A percentile compares a stretch with the other conserved stretches of the same genome.
phyloP scores from a whole-genome alignment of 371 early-diverging fungal genomes.

The Funneliformis caledonium region DNA sequence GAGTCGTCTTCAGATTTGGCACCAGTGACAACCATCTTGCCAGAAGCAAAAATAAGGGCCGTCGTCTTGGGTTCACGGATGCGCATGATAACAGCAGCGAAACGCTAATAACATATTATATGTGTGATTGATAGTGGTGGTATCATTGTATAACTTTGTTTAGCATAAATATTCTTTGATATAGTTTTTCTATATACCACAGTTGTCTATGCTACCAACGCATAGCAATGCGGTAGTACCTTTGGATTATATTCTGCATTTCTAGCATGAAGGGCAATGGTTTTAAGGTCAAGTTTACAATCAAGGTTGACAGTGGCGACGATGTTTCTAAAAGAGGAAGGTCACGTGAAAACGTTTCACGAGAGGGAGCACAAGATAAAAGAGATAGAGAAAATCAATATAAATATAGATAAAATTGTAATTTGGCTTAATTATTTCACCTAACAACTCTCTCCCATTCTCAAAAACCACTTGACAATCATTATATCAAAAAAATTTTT shows the following conservation, averaged over 20 bases:
- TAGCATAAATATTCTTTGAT: not conserved
- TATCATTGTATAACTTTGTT: constrained; percentile 2
- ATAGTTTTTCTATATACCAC: not conserved
- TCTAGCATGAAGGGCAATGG: constrained; percentile 99
- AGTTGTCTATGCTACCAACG: constrained; percentile 34
- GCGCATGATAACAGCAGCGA: constrained; percentile 99
- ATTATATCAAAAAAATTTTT: not conserved
- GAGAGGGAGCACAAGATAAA: constrained; percentile 21
- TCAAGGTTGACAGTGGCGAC: constrained; percentile 99
- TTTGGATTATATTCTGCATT: constrained; percentile 99
- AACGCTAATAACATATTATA: constrained; percentile 74
- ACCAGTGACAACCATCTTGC: constrained; percentile 99
- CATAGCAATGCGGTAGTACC: constrained; percentile 59
- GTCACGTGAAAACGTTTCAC: constrained; percentile 38
- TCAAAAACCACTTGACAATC: not conserved
- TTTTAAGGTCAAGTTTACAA: constrained; percentile 98
- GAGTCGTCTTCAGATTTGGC: constrained; percentile 97
- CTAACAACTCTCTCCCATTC: constrained; percentile 20
- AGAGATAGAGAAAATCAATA: constrained; percentile 11
- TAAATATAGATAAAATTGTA: not conserved
- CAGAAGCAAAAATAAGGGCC: constrained; percentile 99
- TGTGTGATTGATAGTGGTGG: not conserved
- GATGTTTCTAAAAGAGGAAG: constrained; percentile 79
- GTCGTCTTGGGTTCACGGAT: constrained; percentile 99
- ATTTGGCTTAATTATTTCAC: constrained; percentile 4